Conservation (phyloP, 306 rosid species). For the Rosa lucieae region DNA sequence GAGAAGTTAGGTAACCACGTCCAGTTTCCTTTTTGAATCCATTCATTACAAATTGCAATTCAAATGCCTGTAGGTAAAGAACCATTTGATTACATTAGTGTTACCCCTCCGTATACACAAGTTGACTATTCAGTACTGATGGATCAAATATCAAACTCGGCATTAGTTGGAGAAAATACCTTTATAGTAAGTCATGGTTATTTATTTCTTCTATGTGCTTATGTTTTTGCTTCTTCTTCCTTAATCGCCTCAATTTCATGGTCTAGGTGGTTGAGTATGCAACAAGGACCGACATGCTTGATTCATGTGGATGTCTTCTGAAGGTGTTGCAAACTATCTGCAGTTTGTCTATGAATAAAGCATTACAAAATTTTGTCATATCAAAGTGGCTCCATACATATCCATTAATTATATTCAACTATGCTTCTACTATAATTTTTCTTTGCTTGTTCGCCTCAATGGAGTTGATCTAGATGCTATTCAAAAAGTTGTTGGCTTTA, state of each 20-base stretch:
- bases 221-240: conserved; percentile 19
- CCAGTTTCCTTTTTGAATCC: background rate
- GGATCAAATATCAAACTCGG: conserved; percentile 73
- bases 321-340: conserved; percentile 58
- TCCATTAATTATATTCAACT: background rate
- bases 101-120: conserved; percentile 87
- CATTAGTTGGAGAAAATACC: conserved; percentile 70
- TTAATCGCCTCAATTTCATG: conserved; percentile 15
- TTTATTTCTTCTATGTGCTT: conserved; percentile 17
- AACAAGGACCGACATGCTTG: conserved; percentile 74
- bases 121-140: conserved; percentile 78
- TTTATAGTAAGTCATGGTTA: conserved; percentile 61
- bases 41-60: conserved; percentile 3
- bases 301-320: conserved; percentile 73
- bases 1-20: background rate
- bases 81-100: conserved; percentile 88
- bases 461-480: conserved; percentile 4
- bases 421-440: background rate
- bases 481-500: background rate
- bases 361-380: background rate
- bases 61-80: conserved; percentile 51
- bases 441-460: background rate
- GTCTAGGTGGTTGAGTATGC: conserved; percentile 89
- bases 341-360: background rate
- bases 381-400: background rate